A percentile compares a stretch with the other conserved stretches of the same genome.
These are phyloP conservation scores for Phyllosticta citribraziliensis DNA, from an alignment of 2,329 filamentous ascomycete genomes.

Conservation along the genomic window DNA sequence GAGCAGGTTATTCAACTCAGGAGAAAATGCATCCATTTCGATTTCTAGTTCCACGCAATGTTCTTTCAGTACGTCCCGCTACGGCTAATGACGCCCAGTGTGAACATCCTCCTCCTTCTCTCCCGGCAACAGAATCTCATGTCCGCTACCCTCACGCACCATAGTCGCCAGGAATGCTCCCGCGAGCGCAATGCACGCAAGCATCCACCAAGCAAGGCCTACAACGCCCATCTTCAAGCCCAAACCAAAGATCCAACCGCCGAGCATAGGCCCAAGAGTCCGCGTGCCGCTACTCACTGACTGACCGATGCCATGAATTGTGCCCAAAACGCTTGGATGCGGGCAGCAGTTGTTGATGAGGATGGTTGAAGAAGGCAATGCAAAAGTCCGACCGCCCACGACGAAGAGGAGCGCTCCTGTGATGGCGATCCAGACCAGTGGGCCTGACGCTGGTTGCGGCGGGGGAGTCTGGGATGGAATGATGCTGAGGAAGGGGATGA, in stretches of 20 bases:
- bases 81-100: background rate
- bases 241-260: slow-evolving; percentile 51
- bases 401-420: slow-evolving; percentile 33
- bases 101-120: slow-evolving; percentile 41
- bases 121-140: slow-evolving; percentile 55
- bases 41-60: no score
- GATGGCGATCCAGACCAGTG: slow-evolving; percentile 34
- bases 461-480: slow-evolving; percentile 31
- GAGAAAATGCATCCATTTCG: no score
- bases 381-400: slow-evolving; percentile 39
- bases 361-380: slow-evolving; percentile 49
- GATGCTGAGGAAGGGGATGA: slow-evolving; percentile 34
- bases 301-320: slow-evolving; percentile 50
- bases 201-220: slow-evolving; percentile 49
- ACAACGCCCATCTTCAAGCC: slow-evolving; percentile 49
- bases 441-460: slow-evolving; percentile 31
- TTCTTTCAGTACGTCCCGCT: no score
- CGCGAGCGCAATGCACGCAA: slow-evolving; percentile 41
- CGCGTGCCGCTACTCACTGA: slow-evolving; percentile 49
- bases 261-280: slow-evolving; percentile 50
- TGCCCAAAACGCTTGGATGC: slow-evolving; percentile 45
- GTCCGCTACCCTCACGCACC: slow-evolving; percentile 52
- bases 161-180: slow-evolving; percentile 44
- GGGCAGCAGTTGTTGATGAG: slow-evolving; percentile 52
- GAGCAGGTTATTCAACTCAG: no score